Base-by-base conservation (phyloP, 2,329 filamentous ascomycete genomes). In the Aspergillus thermomutatus region DNA sequence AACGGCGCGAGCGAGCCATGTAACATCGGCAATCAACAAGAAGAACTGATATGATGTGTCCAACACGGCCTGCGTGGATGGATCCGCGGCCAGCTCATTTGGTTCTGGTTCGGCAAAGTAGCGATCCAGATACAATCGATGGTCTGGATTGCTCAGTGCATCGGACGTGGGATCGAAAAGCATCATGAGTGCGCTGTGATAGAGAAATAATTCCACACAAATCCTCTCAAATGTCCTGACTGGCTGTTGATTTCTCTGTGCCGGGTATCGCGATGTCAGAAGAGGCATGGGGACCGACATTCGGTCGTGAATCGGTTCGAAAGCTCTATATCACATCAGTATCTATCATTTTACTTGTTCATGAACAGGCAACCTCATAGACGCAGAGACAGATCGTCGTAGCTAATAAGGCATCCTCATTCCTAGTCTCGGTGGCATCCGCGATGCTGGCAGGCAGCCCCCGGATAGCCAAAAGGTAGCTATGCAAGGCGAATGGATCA, bases 161-260 rank as follows among this genome's bases (percentile, higher is more conserved):
- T 64, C 60, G 3, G 62, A 46, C 11, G 53, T 57, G 9, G 60
- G 56, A 21, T 63, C 62, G 46, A 61, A 62, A 4, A 62, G 43
- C 54, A 60, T 60, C 55, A 62, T 58, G 3, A 62, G 25, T 8
- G 58, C 56, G 2, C 56, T 55, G n/a, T 64, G 60, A 31, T 64
- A 64, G 5, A 64, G 27, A 37, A 64, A 64, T 19, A 56, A 62
- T 25, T 64, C 62, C 8, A 57, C 49, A 48, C 62, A 64, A 10
- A 64, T 58, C 2, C 62, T 53, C 19, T 64, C 60, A 43, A 64
- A 62, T 2, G 58, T 54, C 6, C 58, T 53, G 1, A 50, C 45
- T 6, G 57, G 43, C 28, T 58, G 55, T 3, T 21, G 37, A 27
- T 47, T 56, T 53, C 1, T 53, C 49, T 10, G 41, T 54, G 43